Evolutionary conservation across 257 asterid genomes (phyloP).

Genomic region (Solanum gandarillasii): DNA sequence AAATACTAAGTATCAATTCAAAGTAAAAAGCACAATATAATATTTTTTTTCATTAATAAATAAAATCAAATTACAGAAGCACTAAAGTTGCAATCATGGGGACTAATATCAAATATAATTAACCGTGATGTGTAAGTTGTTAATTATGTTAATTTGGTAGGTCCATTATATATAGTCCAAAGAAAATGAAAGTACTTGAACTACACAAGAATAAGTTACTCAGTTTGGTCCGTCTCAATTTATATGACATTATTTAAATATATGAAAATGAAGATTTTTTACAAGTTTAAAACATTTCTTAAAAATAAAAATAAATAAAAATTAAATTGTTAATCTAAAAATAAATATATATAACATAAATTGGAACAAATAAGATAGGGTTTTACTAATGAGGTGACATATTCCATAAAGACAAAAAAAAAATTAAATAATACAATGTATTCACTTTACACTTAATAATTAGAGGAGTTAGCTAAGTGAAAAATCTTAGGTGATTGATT

Average conservation of each 20-base stretch:
- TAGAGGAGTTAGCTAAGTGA: not conserved
- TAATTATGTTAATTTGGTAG: not conserved
- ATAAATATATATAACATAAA: not conserved
- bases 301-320: not conserved
- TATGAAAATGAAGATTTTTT: accelerated
- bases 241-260: not conserved
- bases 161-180: not conserved
- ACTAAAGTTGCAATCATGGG: not conserved
- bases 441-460: not conserved
- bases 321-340: not conserved
- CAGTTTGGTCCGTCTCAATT: not conserved
- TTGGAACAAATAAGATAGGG: not conserved
- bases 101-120: not conserved
- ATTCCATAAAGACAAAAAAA: not conserved
- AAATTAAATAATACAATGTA: not conserved
- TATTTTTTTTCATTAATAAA: not conserved
- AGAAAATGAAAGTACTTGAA: not conserved
- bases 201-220: not conserved
- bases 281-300: not conserved
- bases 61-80: not conserved
- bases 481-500: not conserved
- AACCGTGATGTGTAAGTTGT: not conserved
- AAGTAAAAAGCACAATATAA: not conserved
- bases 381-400: not conserved
- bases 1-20: not conserved